Percentiles rank a stretch among this genome's conserved stretches.
Evolutionary conservation across 768 basidiomycete genomes (phyloP).

Genomic region (Lentinus tigrinus): DNA sequence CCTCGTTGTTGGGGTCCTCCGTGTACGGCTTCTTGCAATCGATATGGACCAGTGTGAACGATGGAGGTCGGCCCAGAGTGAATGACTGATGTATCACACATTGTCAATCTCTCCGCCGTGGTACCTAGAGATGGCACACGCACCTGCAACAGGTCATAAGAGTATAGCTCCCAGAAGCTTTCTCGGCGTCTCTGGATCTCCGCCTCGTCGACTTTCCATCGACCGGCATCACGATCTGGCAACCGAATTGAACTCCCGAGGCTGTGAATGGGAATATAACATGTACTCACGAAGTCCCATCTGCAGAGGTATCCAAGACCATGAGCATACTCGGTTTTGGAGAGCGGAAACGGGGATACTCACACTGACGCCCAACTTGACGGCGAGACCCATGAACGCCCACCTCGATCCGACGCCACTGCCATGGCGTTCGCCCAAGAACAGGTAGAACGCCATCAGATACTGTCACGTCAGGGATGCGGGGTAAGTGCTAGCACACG

Average conservation of each 20-base stretch:
- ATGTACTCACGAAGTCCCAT: slow-evolving; percentile 63
- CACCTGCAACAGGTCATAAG: slow-evolving; percentile 71
- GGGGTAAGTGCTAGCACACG: not conserved
- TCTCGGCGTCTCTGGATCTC: slow-evolving; percentile 60
- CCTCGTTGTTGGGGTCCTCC: slow-evolving; percentile 44
- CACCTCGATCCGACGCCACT: slow-evolving; percentile 58
- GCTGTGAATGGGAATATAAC: not conserved
- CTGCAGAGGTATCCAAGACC: slow-evolving; percentile 30
- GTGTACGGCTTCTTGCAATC: slow-evolving; percentile 52
- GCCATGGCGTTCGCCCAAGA: slow-evolving; percentile 41
- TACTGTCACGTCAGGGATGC: slow-evolving; percentile 42
- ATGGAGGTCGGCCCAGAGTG: slow-evolving; percentile 70
- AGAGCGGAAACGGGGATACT: slow-evolving; percentile 13
- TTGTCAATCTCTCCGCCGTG: not conserved
- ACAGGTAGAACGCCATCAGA: slow-evolving; percentile 51
- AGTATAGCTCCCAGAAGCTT: slow-evolving; percentile 66
- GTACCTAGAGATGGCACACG: slow-evolving; percentile 7
- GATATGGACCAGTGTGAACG: slow-evolving; percentile 55
- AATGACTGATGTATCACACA: slow-evolving; percentile 64
- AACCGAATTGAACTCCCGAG: not conserved
- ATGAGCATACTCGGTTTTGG: not conserved
- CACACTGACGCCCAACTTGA: slow-evolving; percentile 69
- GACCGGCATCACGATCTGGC: slow-evolving; percentile 65
- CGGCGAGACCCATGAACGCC: slow-evolving; percentile 71
- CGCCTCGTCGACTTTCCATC: slow-evolving; percentile 55